Conservation (phyloP, 257 asterid species). For the Ilex aquifolium region DNA sequence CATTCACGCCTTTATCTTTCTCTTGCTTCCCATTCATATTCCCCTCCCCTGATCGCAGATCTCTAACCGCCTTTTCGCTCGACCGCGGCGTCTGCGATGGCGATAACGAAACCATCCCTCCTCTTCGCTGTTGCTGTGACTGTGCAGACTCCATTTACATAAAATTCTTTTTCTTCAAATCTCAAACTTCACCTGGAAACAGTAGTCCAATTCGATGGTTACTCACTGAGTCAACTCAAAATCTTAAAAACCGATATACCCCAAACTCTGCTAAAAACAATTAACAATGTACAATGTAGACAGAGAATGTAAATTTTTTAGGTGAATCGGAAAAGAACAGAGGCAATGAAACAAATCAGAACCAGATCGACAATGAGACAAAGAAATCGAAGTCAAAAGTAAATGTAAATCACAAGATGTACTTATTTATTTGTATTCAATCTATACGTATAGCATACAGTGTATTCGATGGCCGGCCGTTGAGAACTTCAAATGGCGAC, state of each 20-base stretch:
- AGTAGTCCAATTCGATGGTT: background rate
- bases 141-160: slow-evolving; percentile 45
- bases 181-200: slow-evolving; percentile 6
- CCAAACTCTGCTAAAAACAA: too few relatives aligned
- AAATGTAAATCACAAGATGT: too few relatives aligned
- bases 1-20: slow-evolving; percentile 81
- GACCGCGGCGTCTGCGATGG: slow-evolving; percentile 86
- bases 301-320: too few relatives aligned
- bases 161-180: slow-evolving; percentile 13
- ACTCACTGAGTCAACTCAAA: slow-evolving; percentile 28
- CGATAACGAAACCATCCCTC: slow-evolving; percentile 55
- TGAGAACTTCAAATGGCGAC: too few relatives aligned
- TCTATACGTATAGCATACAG: too few relatives aligned
- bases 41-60: slow-evolving; percentile 92
- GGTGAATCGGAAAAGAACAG: too few relatives aligned
- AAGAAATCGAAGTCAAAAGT: too few relatives aligned
- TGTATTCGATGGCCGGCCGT: too few relatives aligned
- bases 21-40: slow-evolving; percentile 66
- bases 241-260: background rate
- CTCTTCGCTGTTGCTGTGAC: slow-evolving; percentile 44
- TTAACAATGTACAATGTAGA: too few relatives aligned
- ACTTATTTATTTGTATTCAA: too few relatives aligned
- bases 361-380: too few relatives aligned
- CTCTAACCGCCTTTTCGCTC: slow-evolving; percentile 61
- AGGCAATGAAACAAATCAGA: too few relatives aligned